phyloP scores from a whole-genome alignment of 495 filamentous ascomycete genomes.

The Penicillium waksmanii region DNA sequence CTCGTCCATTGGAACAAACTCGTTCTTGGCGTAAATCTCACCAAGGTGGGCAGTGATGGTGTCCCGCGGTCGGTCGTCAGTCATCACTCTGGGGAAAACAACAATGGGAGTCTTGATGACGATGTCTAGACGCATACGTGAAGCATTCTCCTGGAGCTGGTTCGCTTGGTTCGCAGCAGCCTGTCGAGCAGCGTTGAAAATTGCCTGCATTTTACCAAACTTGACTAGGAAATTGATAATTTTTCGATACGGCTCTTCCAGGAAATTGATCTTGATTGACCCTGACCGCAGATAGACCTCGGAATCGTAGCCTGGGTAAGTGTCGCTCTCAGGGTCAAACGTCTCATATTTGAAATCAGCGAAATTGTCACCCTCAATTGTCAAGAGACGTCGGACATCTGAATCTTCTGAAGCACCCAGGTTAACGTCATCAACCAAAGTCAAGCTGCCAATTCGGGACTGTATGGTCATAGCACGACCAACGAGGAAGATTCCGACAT shows the following conservation, averaged over 20 bases:
- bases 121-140: constrained; percentile 90
- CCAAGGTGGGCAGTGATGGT: constrained; percentile 89
- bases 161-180: constrained; percentile 94
- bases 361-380: constrained; percentile 92
- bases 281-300: constrained; percentile 87
- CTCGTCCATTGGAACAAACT: constrained; percentile 80
- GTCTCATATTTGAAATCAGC: constrained; percentile 99
- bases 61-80: constrained; percentile 68
- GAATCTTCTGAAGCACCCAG: constrained; percentile 82
- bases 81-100: constrained; percentile 80
- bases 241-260: constrained; percentile 96
- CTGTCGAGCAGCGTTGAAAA: constrained; percentile 95
- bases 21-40: constrained; percentile 96
- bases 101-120: constrained; percentile 92
- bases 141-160: constrained; percentile 86
- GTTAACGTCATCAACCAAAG: constrained; percentile 91
- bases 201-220: constrained; percentile 98
- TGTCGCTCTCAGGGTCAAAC: constrained; percentile 73
- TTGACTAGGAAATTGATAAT: constrained; percentile 98
- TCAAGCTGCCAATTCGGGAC: constrained; percentile 84
- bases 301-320: constrained; percentile 94
- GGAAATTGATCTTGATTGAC: constrained; percentile 93
- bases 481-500: constrained; percentile 86
- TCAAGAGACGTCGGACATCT: constrained; percentile 81
- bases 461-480: constrained; percentile 84